Percentiles rank a stretch among this genome's conserved stretches.
phyloP scores from a whole-genome alignment of 2,329 filamentous ascomycete genomes.

The Penicillium sp. region DNA sequence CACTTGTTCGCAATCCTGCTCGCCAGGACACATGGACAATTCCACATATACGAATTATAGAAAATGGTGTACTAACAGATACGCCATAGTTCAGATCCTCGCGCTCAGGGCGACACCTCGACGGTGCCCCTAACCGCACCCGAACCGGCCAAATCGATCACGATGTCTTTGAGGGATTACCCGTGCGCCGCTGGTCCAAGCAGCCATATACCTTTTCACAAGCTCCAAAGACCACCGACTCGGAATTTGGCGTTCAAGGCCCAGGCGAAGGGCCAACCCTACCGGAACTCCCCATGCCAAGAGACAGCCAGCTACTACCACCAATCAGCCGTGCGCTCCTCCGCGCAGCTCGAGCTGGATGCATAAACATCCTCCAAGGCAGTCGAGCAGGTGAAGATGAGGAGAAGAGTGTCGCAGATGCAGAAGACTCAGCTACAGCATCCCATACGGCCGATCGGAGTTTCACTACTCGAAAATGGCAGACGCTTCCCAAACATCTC shows the following conservation, averaged over 20 bases:
- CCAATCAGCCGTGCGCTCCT: conserved; percentile 78
- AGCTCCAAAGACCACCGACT: conserved; percentile 60
- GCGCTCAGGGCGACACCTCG: conserved; percentile 56
- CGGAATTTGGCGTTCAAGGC: conserved; percentile 29
- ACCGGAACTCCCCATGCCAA: conserved; percentile 83
- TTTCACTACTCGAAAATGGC: conserved; percentile 58
- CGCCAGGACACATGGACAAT: neutral
- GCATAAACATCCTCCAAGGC: conserved; percentile 68
- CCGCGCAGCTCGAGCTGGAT: conserved; percentile 72
- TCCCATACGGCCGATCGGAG: conserved; percentile 42
- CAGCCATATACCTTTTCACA: conserved; percentile 66
- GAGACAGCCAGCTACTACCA: conserved; percentile 72
- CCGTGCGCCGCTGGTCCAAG: conserved; percentile 85
- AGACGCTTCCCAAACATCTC: conserved; percentile 53
- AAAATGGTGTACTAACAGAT: conserved; percentile 15
- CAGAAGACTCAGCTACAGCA: conserved; percentile 31
- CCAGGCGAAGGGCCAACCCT: conserved; percentile 33
- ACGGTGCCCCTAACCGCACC: conserved; percentile 41
- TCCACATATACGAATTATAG: neutral
- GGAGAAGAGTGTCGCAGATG: conserved; percentile 37
- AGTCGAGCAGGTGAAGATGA: conserved; percentile 37
- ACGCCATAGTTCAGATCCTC: conserved; percentile 51
- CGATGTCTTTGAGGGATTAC: conserved; percentile 69
- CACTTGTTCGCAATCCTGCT: neutral
- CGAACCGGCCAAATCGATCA: conserved; percentile 56